These are phyloP conservation scores for Passalora sequoiae DNA, from an alignment of 2,329 filamentous ascomycete species.

Conservation along the genomic window DNA sequence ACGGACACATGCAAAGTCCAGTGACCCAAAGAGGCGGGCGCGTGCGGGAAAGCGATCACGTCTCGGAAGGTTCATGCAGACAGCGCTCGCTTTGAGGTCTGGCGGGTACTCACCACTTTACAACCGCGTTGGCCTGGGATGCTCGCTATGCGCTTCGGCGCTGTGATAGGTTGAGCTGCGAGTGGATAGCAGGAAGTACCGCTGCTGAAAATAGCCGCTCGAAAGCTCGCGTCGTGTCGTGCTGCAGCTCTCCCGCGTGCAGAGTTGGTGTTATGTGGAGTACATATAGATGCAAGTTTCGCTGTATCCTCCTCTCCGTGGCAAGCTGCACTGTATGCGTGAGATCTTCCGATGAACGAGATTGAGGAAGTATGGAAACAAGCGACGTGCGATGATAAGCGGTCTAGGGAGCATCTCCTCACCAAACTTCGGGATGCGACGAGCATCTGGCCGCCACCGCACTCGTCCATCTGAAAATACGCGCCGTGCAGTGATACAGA, in stretches of 20 bases:
- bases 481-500: conserved; percentile 13
- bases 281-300: neutral
- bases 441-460: conserved; percentile 2
- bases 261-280: neutral
- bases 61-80: neutral
- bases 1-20: conserved; percentile 16
- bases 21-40: conserved; percentile 17
- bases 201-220: conserved; percentile 19
- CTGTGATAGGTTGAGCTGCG: conserved; percentile 18
- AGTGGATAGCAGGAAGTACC: conserved; percentile 11
- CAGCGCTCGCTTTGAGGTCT: conserved; percentile 6
- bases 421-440: conserved; percentile 10
- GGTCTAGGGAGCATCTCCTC: conserved; percentile 4
- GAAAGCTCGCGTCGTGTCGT: conserved; percentile 2
- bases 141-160: conserved; percentile 6
- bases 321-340: neutral
- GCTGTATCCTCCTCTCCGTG: conserved; percentile 1
- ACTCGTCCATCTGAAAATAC: conserved; percentile 6
- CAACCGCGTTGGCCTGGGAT: conserved; percentile 8
- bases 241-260: conserved; percentile 4
- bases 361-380: conserved; percentile 1
- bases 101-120: conserved; percentile 20
- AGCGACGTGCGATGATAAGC: conserved; percentile 3
- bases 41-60: conserved; percentile 10
- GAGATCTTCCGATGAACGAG: neutral